phyloP scores from a whole-genome alignment of 73 alveolate genomes.

The Blepharisma stoltei region DNA sequence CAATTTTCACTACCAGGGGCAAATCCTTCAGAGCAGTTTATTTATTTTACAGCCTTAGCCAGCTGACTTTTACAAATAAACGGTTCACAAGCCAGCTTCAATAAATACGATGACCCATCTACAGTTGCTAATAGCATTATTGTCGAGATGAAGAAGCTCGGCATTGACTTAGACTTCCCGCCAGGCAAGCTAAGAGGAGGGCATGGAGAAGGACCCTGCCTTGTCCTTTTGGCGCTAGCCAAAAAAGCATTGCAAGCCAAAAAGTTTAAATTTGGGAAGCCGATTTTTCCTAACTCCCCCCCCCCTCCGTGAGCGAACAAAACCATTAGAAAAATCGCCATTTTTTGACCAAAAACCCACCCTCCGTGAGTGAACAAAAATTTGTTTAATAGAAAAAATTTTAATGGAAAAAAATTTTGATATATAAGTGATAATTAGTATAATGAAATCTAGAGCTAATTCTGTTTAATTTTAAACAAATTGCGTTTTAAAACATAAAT shows the following conservation, averaged over 20 bases:
- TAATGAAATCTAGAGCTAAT: no score
- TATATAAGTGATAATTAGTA: no score
- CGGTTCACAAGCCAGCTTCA: slow-evolving; percentile 53
- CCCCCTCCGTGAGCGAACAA: no score
- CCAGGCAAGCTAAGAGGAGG: slow-evolving; percentile 61
- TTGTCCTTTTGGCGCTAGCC: slow-evolving; percentile 42
- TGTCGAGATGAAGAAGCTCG: slow-evolving; percentile 56
- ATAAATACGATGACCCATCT: slow-evolving; percentile 64
- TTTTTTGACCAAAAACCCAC: no score
- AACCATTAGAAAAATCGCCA: no score
- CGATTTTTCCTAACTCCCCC: slow-evolving; percentile 41
- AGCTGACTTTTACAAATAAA: slow-evolving; percentile 47
- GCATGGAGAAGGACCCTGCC: slow-evolving; percentile 59
- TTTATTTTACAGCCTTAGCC: slow-evolving; percentile 54
- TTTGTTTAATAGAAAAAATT: no score
- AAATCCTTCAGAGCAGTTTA: slow-evolving; percentile 55
- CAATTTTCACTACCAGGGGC: slow-evolving; percentile 39
- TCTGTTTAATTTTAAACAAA: no score
- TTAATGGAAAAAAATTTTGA: no score
- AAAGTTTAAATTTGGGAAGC: slow-evolving; percentile 52
- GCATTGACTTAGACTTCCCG: slow-evolving; percentile 56
- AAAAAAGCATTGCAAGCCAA: slow-evolving; percentile 36
- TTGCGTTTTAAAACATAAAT: no score
- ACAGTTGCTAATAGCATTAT: slow-evolving; percentile 57
- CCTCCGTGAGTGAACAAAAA: no score